phyloP scores from a whole-genome alignment of 371 early-diverging fungal genomes.

The Syncephalis fuscata region DNA sequence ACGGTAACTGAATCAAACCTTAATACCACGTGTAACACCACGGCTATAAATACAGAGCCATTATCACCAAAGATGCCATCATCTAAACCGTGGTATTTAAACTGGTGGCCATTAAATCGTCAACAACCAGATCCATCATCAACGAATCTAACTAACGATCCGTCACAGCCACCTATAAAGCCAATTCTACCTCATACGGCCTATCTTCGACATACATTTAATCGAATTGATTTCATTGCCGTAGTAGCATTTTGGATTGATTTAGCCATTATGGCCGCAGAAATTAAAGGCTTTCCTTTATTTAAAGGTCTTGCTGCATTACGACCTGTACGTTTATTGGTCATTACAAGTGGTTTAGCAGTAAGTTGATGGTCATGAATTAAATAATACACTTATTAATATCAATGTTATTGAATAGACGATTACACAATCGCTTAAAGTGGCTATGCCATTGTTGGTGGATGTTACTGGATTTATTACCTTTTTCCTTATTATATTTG shows the following conservation, averaged over 20 bases:
- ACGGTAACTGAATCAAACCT: too few species aligned
- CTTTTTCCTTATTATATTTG: conserved; percentile 41
- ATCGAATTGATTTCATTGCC: conserved; percentile 41
- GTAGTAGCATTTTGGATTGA: conserved; percentile 42
- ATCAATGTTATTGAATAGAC: conserved; percentile 14
- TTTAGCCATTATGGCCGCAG: conserved; percentile 18
- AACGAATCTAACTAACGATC: neutral
- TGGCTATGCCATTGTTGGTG: conserved; percentile 35
- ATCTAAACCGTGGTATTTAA: neutral
- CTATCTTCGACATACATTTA: conserved; percentile 45
- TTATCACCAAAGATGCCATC: neutral
- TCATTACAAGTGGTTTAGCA: conserved; percentile 29
- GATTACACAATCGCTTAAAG: conserved; percentile 40
- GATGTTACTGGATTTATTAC: conserved; percentile 36
- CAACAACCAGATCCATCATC: neutral
- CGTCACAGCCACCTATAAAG: neutral
- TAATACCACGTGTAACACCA: too few species aligned
- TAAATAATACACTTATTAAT: too few species aligned
- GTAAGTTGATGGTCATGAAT: neutral
- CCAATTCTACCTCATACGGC: conserved; percentile 13
- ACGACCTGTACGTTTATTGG: conserved; percentile 32
- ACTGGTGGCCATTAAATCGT: neutral
- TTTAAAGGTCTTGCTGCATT: conserved; percentile 36
- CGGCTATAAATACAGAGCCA: neutral
- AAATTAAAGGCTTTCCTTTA: conserved; percentile 22